phyloP scores from a whole-genome alignment of 805 yeast genomes.

The Wickerhamiella azymoides region DNA sequence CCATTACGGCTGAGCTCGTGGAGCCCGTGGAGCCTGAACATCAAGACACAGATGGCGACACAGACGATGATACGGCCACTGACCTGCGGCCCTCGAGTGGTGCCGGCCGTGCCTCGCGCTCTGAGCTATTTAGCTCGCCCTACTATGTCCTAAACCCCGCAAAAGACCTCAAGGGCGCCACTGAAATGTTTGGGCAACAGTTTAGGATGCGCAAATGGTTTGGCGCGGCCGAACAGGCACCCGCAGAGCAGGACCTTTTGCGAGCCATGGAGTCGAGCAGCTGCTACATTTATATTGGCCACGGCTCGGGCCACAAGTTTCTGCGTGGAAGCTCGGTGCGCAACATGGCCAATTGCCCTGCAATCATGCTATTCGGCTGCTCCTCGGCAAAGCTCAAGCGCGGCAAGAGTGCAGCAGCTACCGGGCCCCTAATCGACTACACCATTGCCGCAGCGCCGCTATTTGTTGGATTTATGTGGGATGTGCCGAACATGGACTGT shows the following conservation, averaged over 20 bases:
- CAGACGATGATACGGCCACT: not conserved
- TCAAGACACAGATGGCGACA: not conserved
- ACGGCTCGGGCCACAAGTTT: constrained; percentile 91
- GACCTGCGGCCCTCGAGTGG: not conserved
- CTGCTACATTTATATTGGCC: constrained; percentile 73
- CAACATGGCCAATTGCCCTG: constrained; percentile 26
- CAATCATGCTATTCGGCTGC: constrained; percentile 64
- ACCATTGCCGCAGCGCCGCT: constrained; percentile 69
- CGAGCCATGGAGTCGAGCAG: constrained; percentile 31
- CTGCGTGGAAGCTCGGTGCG: constrained; percentile 43
- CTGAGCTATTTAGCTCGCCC: not conserved
- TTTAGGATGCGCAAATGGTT: constrained; percentile 35
- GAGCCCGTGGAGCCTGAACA: not conserved
- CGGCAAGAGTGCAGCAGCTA: constrained; percentile 32
- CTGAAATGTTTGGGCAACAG: constrained; percentile 35
- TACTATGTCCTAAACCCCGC: constrained; percentile 70
- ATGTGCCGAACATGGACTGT: constrained; percentile 90
- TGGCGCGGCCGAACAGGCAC: constrained; percentile 35
- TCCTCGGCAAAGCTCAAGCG: constrained; percentile 41
- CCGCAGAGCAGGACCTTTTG: constrained; percentile 48
- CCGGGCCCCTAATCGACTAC: constrained; percentile 64
- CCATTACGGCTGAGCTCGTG: not conserved
- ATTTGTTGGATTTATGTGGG: constrained; percentile 85
- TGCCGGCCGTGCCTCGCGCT: not conserved
- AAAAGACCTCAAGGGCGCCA: constrained; percentile 59